Evolutionary conservation across 768 basidiomycete species (phyloP).

Genomic region (Cystofilobasidium ferigula): DNA sequence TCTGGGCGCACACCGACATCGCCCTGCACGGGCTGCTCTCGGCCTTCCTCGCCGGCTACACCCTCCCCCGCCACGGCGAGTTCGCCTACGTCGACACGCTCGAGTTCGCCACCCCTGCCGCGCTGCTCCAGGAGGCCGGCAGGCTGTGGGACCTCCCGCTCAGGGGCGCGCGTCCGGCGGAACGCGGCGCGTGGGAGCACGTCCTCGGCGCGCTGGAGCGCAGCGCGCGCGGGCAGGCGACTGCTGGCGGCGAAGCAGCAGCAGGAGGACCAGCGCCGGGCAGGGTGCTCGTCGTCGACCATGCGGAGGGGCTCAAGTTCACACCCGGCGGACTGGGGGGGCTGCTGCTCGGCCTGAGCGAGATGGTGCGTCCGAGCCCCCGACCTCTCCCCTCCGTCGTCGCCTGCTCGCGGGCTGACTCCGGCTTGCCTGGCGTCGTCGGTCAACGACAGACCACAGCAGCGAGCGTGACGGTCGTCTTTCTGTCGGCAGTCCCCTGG

Average conservation of each 20-base stretch:
- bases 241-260: neutral
- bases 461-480: slow-evolving; percentile 15
- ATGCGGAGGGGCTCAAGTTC: slow-evolving; percentile 17
- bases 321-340: slow-evolving; percentile 17
- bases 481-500: slow-evolving; percentile 17
- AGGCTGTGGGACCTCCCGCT: neutral
- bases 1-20: neutral
- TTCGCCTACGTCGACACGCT: neutral
- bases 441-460: neutral
- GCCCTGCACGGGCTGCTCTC: neutral
- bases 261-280: neutral
- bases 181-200: slow-evolving; percentile 15
- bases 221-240: neutral
- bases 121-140: neutral
- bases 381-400: too few species aligned
- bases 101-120: neutral
- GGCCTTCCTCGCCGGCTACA: neutral
- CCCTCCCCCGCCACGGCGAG: neutral
- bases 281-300: slow-evolving; percentile 14
- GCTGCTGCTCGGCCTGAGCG: slow-evolving; percentile 3
- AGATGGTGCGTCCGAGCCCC: slow-evolving; percentile 13
- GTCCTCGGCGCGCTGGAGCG: slow-evolving; percentile 12
- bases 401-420: neutral
- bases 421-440: too few species aligned
- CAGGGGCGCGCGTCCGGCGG: neutral